Base-by-base conservation (phyloP, 345 rosid species). In the Crucihimalaya himalaica region DNA sequence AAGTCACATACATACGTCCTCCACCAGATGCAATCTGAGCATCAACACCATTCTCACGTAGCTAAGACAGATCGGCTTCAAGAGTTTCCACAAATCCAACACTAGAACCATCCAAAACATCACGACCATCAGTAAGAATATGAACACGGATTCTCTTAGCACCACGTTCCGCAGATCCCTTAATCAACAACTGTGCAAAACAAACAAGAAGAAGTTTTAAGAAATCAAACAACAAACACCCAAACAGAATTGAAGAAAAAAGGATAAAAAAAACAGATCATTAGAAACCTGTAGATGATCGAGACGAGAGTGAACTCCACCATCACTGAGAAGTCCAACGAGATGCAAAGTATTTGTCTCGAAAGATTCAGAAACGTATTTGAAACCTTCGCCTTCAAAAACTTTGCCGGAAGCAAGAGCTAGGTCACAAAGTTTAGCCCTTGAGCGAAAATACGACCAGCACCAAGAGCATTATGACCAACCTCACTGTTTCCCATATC, bases 401-500 rank as follows among this genome's bases (percentile, higher is more conserved):
- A 95, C 85, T 75, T 90, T 90, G 20, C 96, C 96, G 15, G 97
- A 87, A 58, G 87, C 98, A 81, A 95, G 88, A 77, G 99, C 99
- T 46, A 70, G 23, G 71, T 95, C 99, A 37, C 89, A 93, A 74
- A 95, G 99, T 89, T 92, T 88, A 42, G 97, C 98, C 98, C 98
- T 78, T 94, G 98, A 70, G 96, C 97, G 70, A 47, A 91, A 48
- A 95, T 92, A 47, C 98, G 96, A 40, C 99, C 99, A 68, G 99
- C 97, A 13, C 98, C 97, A 16, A 95, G 99, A 31, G 99, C 99
- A 48, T 95, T 95, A 68, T 95, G 99, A 67, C 99, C 99, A 18
- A 92, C 99, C 80, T 95, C 99, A 74, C 99, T 95, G 82, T 95
- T 95, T 29, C 99, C 99, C 99, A 92, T 92, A 78, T 95, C 99